Conservation (phyloP, 768 basidiomycete genomes). For the Termitomyces titanicus region DNA sequence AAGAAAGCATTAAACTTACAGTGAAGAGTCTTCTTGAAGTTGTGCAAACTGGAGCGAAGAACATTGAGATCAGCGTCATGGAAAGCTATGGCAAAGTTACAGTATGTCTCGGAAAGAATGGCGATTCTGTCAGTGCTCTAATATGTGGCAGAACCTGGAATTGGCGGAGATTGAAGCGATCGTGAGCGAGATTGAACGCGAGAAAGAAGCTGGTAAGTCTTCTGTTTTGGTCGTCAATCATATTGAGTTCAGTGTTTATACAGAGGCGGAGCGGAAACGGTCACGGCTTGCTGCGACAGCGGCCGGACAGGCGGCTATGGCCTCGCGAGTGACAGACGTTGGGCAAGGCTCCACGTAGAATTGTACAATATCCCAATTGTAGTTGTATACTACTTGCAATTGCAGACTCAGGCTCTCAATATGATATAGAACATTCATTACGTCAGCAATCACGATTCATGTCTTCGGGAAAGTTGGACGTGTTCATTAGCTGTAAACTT, state of each 20-base stretch:
- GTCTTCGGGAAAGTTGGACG: conserved; percentile 20
- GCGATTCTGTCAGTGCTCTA: conserved; percentile 1
- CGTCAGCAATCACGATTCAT: conserved; percentile 10
- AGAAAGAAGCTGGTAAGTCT: conserved; percentile 88
- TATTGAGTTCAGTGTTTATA: conserved; percentile 1
- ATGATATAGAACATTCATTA: conserved; percentile 3
- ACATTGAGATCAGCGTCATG: conserved; percentile 98
- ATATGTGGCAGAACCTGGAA: conserved; percentile 65
- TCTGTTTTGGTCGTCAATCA: neutral
- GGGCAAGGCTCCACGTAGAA: conserved; percentile 26
- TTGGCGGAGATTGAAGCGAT: conserved; percentile 87
- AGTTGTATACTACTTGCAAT: no score
- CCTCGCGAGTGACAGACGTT: conserved; percentile 45
- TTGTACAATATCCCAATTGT: conserved; percentile 3
- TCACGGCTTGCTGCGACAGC: conserved; percentile 88
- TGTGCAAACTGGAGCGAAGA: conserved; percentile 99
- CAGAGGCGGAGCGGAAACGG: conserved; percentile 95
- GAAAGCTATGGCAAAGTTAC: conserved; percentile 92
- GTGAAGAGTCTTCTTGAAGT: conserved; percentile 96
- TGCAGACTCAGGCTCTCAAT: neutral
- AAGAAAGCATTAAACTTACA: conserved; percentile 91
- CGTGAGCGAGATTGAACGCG: conserved; percentile 89
- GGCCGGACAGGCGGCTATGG: conserved; percentile 87
- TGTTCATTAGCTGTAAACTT: conserved; percentile 18
- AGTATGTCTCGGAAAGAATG: conserved; percentile 38